Conservation (phyloP, 169 alveolate species). For the Plasmodium billcollinsi region DNA sequence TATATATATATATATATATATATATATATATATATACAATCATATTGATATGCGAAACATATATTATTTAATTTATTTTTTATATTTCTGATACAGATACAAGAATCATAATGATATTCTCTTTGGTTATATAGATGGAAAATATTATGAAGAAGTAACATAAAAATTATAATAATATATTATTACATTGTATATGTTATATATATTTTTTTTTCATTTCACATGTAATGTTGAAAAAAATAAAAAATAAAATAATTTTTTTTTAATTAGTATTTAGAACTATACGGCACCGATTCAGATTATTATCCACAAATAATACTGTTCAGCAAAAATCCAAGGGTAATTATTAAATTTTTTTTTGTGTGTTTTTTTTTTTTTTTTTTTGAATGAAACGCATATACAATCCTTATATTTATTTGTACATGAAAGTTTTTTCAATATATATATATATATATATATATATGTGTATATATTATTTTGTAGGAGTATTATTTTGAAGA, state of each 20-base stretch:
- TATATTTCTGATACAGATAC: slow-evolving; percentile 17
- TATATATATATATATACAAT: background rate
- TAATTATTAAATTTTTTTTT: slow-evolving; percentile 5
- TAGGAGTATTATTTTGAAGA: slow-evolving; percentile 60
- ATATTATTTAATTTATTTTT: background rate
- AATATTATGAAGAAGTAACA: slow-evolving; percentile 57
- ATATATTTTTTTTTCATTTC: background rate
- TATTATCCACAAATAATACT: slow-evolving; percentile 47
- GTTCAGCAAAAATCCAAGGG: slow-evolving; percentile 57
- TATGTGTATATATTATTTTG: background rate
- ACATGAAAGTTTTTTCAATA: too few species aligned
- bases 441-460: background rate
- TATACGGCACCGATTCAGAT: slow-evolving; percentile 46
- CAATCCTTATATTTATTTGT: too few species aligned
- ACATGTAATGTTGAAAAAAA: background rate
- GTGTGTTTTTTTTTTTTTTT: background rate
- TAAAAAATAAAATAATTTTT: slow-evolving; percentile 1
- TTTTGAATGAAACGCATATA: background rate
- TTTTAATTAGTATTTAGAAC: slow-evolving; percentile 33
- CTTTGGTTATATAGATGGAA: slow-evolving; percentile 65
- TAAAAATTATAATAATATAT: background rate
- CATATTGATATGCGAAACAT: background rate
- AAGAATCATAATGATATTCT: slow-evolving; percentile 32
- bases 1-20: background rate
- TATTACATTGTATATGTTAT: background rate